Evolutionary conservation across 345 rosid species (phyloP).

Genomic region (Pelargonium nanum): DNA sequence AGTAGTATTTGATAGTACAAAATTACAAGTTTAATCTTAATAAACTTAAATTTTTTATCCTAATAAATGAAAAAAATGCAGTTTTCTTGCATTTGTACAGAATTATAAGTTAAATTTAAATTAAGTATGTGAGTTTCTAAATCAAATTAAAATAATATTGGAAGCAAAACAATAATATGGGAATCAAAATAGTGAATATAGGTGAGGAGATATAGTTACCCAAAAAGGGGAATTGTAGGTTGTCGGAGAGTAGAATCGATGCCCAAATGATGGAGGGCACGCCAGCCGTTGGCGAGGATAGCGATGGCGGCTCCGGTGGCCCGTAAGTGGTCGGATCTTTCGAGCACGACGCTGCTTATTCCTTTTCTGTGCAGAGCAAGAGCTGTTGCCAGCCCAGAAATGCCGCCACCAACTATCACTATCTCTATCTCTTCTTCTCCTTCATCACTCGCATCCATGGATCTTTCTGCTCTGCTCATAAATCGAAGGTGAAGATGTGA

Average conservation of each 20-base stretch:
- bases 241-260: background rate
- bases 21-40: too few species aligned
- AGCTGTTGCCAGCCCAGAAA: conserved; percentile 14
- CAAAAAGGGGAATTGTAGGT: background rate
- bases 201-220: conserved; percentile 1
- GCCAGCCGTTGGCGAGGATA: conserved; percentile 4
- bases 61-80: too few species aligned
- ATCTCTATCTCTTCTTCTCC: conserved; percentile 8
- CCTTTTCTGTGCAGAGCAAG: conserved; percentile 14
- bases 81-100: too few species aligned
- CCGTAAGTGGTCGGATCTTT: conserved; percentile 5
- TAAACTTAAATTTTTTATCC: too few species aligned
- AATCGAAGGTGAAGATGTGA: too few species aligned
- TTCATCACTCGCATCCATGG: background rate
- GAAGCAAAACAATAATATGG: background rate
- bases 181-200: background rate
- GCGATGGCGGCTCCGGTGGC: conserved; percentile 1
- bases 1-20: too few species aligned
- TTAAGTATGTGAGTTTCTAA: background rate
- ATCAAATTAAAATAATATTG: background rate
- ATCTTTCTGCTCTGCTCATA: background rate
- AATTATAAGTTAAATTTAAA: too few species aligned
- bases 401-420: conserved; percentile 14
- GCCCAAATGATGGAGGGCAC: conserved; percentile 4
- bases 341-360: conserved; percentile 5